These are phyloP conservation scores for Microsporum canis DNA, from an alignment of 2,329 filamentous ascomycete species.

Conservation along the genomic window DNA sequence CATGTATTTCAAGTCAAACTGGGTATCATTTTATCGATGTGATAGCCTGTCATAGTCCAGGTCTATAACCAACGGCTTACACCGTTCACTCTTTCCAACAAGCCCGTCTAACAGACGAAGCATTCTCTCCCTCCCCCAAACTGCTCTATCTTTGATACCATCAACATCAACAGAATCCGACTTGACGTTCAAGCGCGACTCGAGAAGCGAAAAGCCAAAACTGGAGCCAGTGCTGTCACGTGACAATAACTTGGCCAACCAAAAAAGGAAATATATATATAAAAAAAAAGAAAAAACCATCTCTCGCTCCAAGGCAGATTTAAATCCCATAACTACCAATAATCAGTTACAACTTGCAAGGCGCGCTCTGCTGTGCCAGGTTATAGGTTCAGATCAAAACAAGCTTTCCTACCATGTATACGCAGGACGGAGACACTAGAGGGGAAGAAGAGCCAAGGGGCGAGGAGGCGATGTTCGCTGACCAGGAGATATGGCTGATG, in stretches of 20 bases:
- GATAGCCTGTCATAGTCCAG: neutral
- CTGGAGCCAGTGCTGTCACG: neutral
- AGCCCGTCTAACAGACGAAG: neutral
- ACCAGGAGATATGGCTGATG: neutral
- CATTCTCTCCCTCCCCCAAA: neutral
- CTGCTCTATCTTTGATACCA: neutral
- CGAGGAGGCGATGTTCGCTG: neutral
- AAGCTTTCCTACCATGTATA: neutral
- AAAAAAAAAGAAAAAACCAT: neutral
- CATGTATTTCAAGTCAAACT: neutral
- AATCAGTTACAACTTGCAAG: neutral
- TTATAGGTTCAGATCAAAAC: neutral
- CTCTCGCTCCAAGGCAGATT: neutral
- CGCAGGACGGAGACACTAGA: neutral
- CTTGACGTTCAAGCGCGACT: neutral
- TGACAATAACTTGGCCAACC: neutral
- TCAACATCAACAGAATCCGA: neutral
- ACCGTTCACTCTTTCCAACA: neutral
- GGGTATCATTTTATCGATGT: neutral
- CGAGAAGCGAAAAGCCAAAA: too few relatives aligned
- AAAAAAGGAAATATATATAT: neutral
- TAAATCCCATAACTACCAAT: neutral
- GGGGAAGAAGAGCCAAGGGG: neutral
- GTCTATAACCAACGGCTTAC: neutral
- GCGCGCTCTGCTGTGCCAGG: neutral